These are phyloP conservation scores for Penicillium griseofulvum DNA, from an alignment of 2,329 filamentous ascomycete genomes.

Conservation along the genomic window DNA sequence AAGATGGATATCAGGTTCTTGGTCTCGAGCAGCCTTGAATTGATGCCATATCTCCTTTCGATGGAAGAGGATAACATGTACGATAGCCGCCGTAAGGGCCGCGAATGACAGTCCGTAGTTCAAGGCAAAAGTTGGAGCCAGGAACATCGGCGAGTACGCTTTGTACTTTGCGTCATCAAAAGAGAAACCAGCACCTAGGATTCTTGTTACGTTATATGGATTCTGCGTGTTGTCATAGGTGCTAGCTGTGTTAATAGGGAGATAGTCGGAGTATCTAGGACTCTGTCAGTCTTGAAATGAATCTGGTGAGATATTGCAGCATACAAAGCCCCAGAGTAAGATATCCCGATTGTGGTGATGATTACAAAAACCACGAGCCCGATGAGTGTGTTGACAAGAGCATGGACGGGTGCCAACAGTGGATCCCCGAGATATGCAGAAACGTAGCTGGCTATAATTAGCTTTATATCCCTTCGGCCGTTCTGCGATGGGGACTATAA, in stretches of 20 bases:
- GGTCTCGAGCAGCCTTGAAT: conserved; percentile 25
- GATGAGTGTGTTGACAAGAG: conserved; percentile 33
- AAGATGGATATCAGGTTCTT: conserved; percentile 59
- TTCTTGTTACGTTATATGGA: conserved; percentile 33
- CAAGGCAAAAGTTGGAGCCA: conserved; percentile 35
- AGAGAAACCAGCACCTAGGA: conserved; percentile 29
- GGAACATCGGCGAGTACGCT: conserved; percentile 39
- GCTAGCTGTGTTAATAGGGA: conserved; percentile 34
- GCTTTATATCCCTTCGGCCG: not conserved
- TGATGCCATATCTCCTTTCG: conserved; percentile 34
- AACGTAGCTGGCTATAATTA: conserved; percentile 16
- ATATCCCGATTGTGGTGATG: conserved; percentile 33
- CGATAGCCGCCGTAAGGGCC: conserved; percentile 32
- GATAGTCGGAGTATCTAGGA: conserved; percentile 26
- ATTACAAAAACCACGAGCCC: conserved; percentile 33
- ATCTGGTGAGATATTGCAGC: not conserved
- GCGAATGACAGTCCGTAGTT: conserved; percentile 41
- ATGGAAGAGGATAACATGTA: conserved; percentile 35
- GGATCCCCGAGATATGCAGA: conserved; percentile 30
- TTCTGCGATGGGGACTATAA: not conserved
- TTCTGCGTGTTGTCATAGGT: conserved; percentile 38
- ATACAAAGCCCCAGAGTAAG: conserved; percentile 33
- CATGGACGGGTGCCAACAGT: conserved; percentile 30
- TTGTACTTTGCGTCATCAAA: conserved; percentile 35
- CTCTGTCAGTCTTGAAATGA: not conserved